Percentiles rank a stretch among this genome's conserved stretches.
Conservation (phyloP, 305 asterid species). For the Stenogyne calaminthoides region DNA sequence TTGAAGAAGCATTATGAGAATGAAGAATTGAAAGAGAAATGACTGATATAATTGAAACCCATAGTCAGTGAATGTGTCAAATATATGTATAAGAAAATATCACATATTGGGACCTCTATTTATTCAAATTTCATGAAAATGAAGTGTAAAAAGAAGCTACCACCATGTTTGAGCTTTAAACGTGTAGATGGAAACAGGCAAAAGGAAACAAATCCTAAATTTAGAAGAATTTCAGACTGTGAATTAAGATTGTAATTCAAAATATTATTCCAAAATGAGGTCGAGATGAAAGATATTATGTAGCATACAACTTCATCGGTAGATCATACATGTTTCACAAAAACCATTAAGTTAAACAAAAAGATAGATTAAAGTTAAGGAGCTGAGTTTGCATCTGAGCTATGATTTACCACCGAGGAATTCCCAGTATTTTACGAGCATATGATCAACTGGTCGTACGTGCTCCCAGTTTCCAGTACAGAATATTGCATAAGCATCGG, state of each 20-base stretch:
- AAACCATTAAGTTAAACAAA: conserved; percentile 10
- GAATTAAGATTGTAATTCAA: neutral
- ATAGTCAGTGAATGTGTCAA: neutral
- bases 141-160: neutral
- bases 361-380: conserved; percentile 7
- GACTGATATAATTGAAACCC: too few relatives aligned
- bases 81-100: neutral
- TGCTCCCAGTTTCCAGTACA: conserved; percentile 75
- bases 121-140: neutral
- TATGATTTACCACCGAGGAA: conserved; percentile 40
- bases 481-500: conserved; percentile 92
- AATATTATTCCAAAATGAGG: neutral
- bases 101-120: neutral
- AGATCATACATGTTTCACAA: neutral
- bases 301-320: neutral
- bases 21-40: too few relatives aligned
- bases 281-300: neutral
- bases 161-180: neutral
- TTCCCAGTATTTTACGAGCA: conserved; percentile 73
- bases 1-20: too few relatives aligned
- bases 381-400: neutral
- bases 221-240: neutral
- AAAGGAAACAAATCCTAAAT: too few relatives aligned
- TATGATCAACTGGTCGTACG: conserved; percentile 64
- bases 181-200: too few relatives aligned